Evolutionary conservation across 805 yeast species (phyloP).

Genomic region (Komagataella pseudopastoris): DNA sequence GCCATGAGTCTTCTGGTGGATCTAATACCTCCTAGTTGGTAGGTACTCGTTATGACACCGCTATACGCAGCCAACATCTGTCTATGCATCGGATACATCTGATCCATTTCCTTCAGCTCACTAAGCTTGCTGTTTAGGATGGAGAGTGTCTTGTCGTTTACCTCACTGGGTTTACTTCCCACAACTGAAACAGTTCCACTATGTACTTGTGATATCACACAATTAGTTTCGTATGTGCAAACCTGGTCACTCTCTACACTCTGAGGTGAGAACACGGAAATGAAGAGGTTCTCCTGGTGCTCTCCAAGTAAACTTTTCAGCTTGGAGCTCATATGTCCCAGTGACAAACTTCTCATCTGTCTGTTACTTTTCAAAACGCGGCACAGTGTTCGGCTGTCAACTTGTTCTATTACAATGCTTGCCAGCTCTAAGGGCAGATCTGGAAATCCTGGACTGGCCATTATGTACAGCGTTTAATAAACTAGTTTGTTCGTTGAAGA

Average conservation of each 20-base stretch:
- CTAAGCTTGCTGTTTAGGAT: not conserved
- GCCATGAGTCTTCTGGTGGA: not conserved
- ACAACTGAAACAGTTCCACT: not conserved
- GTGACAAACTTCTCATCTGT: not conserved
- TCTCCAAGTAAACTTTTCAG: not conserved
- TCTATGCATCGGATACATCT: not conserved
- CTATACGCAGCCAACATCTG: not conserved
- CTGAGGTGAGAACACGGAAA: constrained; percentile 16
- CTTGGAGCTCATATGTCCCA: not conserved
- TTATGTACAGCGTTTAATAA: not conserved
- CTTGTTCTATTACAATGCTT: not conserved
- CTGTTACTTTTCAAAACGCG: not conserved
- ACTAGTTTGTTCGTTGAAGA: not conserved
- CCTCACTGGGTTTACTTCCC: not conserved
- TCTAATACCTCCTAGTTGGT: not conserved
- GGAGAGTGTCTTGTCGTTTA: not conserved
- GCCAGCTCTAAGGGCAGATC: not conserved
- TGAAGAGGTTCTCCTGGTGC: constrained; percentile 4
- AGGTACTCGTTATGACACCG: not conserved
- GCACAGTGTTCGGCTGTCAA: not conserved
- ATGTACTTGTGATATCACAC: constrained; percentile 3
- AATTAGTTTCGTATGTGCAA: constrained; percentile 10
- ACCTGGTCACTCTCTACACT: constrained; percentile 8
- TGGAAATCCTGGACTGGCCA: not conserved
- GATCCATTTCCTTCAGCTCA: not conserved